Evolutionary conservation across 2,329 filamentous ascomycete genomes (phyloP), one percentile per base, ranked within the genome.

Genomic region (Ceratocystis papillata): DNA sequence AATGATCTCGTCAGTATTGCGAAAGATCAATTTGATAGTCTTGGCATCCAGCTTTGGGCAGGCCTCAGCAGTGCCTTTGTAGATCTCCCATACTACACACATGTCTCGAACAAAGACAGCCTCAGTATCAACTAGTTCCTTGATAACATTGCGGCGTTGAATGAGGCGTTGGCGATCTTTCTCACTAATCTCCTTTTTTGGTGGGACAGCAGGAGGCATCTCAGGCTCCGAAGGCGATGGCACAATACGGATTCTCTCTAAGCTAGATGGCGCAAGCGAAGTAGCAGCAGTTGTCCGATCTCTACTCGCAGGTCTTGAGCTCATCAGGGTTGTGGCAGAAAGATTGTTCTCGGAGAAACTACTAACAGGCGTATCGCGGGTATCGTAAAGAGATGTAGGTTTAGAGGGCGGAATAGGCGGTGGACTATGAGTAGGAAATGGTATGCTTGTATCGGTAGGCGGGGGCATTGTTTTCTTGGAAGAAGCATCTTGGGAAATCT

Each of bases 41-140:
- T 93, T 89, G 53, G 83, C 79, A 55, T 88, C 89, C 33, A 96
- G 82, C 69, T 90, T 85, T 7, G 90, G 85, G 66, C 89, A 91
- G 10, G 88, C 88, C 70, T 88, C 86, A 0, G 90, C 89, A 0
- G 94, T 97, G 55, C 90, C 91, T 75, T 95, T 96, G 80, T 97
- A 99, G 65, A 99, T 97, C 73, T 97, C 92, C 72, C 96, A 90
- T 1, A 96, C 88, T 64, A 99, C 93, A 74, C 92, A 96, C 90
- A 99, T 93, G 74, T 99, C 94, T 69, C 90, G 85, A 66, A 95
- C 86, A 75, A 96, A 97, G 5, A 87, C 86, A 61, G 90, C 86
- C 74, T 99, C 94, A 0, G 73, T 99, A 72, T 96, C 91, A 59
- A 96, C 83, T 46, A 99, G 79, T 75, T 99, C 94, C 73, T 93